Evolutionary conservation across 768 basidiomycete species (phyloP).

Genomic region (Lentinula guzmanii): DNA sequence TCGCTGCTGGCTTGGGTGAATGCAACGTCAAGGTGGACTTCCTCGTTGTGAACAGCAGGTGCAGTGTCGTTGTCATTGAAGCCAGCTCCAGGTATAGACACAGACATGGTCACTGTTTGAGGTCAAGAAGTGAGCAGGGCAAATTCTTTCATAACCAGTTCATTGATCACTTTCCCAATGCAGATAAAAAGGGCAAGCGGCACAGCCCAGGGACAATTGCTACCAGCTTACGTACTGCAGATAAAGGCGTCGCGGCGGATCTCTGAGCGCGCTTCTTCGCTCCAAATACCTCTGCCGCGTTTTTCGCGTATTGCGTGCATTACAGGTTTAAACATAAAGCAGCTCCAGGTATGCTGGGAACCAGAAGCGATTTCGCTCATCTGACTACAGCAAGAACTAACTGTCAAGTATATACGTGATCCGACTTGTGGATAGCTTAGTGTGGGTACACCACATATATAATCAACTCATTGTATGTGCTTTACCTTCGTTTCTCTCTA

Average conservation of each 20-base stretch:
- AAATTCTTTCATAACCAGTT: background rate
- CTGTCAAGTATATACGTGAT: too few species aligned
- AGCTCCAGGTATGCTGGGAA: too few species aligned
- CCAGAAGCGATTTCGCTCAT: too few species aligned
- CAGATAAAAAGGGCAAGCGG: background rate
- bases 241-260: background rate
- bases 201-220: background rate
- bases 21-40: background rate
- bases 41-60: background rate
- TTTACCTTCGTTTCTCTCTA: background rate
- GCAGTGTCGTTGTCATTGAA: background rate
- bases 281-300: background rate
- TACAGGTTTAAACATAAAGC: too few species aligned
- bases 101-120: background rate
- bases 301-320: background rate
- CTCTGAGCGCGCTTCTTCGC: background rate
- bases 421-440: background rate
- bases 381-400: too few species aligned
- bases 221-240: background rate
- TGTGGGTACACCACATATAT: background rate
- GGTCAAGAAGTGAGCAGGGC: background rate
- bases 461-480: background rate
- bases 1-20: background rate
- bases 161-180: background rate
- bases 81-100: background rate